phyloP scores from a whole-genome alignment of 352 stramenopile genomes.

The Thalassiosira mediterranea region DNA sequence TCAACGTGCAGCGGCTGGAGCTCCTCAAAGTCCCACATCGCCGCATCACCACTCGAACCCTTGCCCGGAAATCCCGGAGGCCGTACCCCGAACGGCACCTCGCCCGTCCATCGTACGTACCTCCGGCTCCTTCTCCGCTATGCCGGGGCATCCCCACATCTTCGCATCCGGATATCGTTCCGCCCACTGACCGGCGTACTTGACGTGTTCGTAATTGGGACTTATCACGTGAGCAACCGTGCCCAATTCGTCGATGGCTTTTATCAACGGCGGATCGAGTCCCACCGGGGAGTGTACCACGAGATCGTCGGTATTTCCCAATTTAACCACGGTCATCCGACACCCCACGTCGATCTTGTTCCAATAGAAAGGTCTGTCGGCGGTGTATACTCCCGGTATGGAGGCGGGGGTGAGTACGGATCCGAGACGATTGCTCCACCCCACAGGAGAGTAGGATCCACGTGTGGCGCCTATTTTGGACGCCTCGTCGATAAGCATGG shows the following conservation, averaged over 20 bases:
- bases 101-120: conserved; percentile 63
- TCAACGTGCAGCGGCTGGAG: conserved; percentile 76
- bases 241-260: conserved; percentile 63
- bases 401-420: conserved; percentile 67
- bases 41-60: conserved; percentile 8
- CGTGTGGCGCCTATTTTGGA: conserved; percentile 23
- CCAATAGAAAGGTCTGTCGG: conserved; percentile 79
- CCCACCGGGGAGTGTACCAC: conserved; percentile 76
- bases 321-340: conserved; percentile 76
- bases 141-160: conserved; percentile 79
- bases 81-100: conserved; percentile 59
- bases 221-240: conserved; percentile 75
- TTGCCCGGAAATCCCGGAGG: conserved; percentile 31
- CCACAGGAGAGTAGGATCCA: conserved; percentile 47
- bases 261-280: conserved; percentile 60
- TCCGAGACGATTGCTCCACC: conserved; percentile 68
- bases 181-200: conserved; percentile 75
- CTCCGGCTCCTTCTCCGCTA: conserved; percentile 55
- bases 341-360: conserved; percentile 82
- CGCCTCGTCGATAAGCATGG: conserved; percentile 39
- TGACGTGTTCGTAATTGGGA: conserved; percentile 85
- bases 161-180: conserved; percentile 71
- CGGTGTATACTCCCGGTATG: conserved; percentile 67
- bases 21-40: conserved; percentile 60
- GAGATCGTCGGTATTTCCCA: conserved; percentile 47